Evolutionary conservation across 2,329 filamentous ascomycete species (phyloP).

Genomic region (Fusarium drepaniforme): DNA sequence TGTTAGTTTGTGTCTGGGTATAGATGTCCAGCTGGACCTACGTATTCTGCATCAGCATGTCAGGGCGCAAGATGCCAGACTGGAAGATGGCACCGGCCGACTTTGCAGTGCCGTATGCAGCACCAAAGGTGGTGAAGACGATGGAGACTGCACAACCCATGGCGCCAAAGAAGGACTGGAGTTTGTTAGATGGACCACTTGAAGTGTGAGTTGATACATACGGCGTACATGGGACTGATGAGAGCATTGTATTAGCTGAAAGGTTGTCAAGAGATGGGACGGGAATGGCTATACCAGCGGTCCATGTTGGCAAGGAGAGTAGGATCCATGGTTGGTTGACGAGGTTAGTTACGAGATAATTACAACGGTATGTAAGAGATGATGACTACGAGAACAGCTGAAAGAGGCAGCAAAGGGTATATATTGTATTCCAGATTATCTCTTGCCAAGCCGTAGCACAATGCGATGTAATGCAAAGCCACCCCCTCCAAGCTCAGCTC

Average conservation of each 20-base stretch:
- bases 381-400: background rate
- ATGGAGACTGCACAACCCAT: constrained; percentile 59
- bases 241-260: constrained; percentile 7
- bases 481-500: background rate
- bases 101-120: constrained; percentile 59
- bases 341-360: background rate
- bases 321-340: constrained; percentile 44
- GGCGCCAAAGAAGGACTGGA: constrained; percentile 57
- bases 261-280: background rate
- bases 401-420: background rate
- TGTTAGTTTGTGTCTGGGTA: constrained; percentile 14
- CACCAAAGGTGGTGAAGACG: constrained; percentile 64
- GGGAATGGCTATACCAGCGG: constrained; percentile 47
- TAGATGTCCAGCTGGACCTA: constrained; percentile 13
- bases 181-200: background rate
- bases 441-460: background rate
- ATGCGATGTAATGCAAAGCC: background rate
- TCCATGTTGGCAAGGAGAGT: constrained; percentile 49
- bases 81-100: constrained; percentile 58
- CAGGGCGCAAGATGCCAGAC: constrained; percentile 57
- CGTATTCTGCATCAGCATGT: constrained; percentile 59
- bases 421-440: background rate
- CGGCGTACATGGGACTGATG: constrained; percentile 58
- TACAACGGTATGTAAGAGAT: background rate
- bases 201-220: constrained; percentile 42